A percentile compares a stretch with the other conserved stretches of the same genome.
These are phyloP conservation scores for Rosa persica DNA, from an alignment of 306 rosid genomes.

Conservation along the genomic window DNA sequence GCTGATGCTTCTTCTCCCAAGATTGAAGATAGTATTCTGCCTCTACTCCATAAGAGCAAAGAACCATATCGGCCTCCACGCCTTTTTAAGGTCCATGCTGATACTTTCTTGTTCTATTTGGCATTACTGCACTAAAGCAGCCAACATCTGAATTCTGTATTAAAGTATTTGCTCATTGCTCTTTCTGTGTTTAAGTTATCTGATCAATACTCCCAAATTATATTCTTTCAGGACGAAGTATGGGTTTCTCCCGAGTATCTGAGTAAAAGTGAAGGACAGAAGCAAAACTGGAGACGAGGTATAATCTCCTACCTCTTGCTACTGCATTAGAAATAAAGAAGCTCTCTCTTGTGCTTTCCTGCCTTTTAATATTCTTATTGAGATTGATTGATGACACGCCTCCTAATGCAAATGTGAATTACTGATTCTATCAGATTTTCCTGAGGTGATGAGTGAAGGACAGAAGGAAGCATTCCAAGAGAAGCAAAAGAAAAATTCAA, in stretches of 20 bases:
- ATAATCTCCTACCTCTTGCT: constrained; percentile 1
- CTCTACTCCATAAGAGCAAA: constrained; percentile 39
- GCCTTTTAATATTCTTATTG: not conserved
- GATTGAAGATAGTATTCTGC: constrained; percentile 19
- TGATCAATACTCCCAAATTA: not conserved
- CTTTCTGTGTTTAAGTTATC: not conserved
- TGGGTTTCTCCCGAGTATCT: constrained; percentile 32
- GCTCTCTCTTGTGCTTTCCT: constrained; percentile 7
- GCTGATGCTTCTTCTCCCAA: constrained; percentile 6
- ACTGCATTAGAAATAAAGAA: constrained; percentile 9
- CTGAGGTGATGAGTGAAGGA: constrained; percentile 19
- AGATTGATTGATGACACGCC: not conserved
- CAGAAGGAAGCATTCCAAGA: constrained; percentile 4
- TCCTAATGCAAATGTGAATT: constrained; percentile 8
- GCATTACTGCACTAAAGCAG: not conserved
- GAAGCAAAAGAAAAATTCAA: constrained; percentile 1
- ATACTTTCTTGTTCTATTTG: constrained; percentile 8
- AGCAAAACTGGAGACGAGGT: constrained; percentile 20
- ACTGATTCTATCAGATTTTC: constrained; percentile 14
- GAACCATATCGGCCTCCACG: constrained; percentile 55
- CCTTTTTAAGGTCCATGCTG: constrained; percentile 15
- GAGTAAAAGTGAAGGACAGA: constrained; percentile 24
- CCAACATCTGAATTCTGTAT: not conserved
- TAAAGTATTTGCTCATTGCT: not conserved
- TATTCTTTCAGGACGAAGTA: constrained; percentile 38